These are phyloP conservation scores for Solidago caesia DNA, from an alignment of 129 eudicot genomes.

Conservation along the genomic window DNA sequence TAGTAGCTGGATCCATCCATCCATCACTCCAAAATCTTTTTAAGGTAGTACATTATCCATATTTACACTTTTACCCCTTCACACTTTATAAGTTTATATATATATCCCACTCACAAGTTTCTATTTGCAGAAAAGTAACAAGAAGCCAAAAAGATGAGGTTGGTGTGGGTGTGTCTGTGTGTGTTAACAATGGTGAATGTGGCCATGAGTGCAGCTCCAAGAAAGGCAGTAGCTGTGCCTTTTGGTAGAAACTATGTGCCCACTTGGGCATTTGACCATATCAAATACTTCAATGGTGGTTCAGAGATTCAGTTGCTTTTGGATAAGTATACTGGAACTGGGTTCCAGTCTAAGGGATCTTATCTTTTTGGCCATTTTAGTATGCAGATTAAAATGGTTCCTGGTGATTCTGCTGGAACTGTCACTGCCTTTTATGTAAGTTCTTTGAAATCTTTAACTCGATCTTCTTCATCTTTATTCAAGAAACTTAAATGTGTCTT, in stretches of 20 bases:
- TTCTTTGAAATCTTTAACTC: neutral
- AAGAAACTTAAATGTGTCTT: neutral
- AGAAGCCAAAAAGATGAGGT: slow-evolving; percentile 1
- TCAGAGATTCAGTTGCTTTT: slow-evolving; percentile 70
- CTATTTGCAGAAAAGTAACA: slow-evolving; percentile 4
- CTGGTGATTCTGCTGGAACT: slow-evolving; percentile 93
- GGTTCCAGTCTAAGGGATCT: slow-evolving; percentile 87
- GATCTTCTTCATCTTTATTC: neutral
- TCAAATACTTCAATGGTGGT: slow-evolving; percentile 83
- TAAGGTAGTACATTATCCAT: neutral
- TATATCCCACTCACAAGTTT: neutral
- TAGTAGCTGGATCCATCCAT: slow-evolving; percentile 3
- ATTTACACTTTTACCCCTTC: neutral
- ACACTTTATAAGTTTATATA: neutral
- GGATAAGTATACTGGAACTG: slow-evolving; percentile 88
- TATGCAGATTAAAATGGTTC: slow-evolving; percentile 80
- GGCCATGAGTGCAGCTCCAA: slow-evolving; percentile 54
- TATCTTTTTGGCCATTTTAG: slow-evolving; percentile 88
- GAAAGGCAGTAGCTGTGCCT: slow-evolving; percentile 57
- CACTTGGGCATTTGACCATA: slow-evolving; percentile 94
- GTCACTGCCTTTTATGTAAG: slow-evolving; percentile 91
- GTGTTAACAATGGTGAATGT: slow-evolving; percentile 26
- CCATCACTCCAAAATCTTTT: slow-evolving; percentile 6
- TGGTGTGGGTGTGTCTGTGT: slow-evolving; percentile 20
- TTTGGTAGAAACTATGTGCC: slow-evolving; percentile 88